Evolutionary conservation across 371 early-diverging fungal genomes (phyloP).

Genomic region (Haplosporangium sp.): DNA sequence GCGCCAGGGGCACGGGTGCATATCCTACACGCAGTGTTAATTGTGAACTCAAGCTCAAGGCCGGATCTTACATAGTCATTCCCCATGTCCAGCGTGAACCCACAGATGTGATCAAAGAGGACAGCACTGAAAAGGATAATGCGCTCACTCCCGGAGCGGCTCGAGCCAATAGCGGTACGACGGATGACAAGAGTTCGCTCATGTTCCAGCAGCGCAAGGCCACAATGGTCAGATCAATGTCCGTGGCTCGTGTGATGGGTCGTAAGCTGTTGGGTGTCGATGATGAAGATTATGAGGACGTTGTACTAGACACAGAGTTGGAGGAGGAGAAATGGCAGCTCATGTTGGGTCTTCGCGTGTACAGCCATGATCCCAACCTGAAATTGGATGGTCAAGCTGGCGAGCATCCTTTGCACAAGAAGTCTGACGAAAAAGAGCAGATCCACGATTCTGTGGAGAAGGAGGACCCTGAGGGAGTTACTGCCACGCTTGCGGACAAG

Average conservation of each 20-base stretch:
- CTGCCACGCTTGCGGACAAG: slow-evolving; percentile 42
- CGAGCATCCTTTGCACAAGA: slow-evolving; percentile 14
- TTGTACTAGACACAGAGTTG: slow-evolving; percentile 6
- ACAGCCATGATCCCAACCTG: slow-evolving; percentile 38
- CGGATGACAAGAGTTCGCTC: slow-evolving; percentile 41
- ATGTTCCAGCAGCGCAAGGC: slow-evolving; percentile 55
- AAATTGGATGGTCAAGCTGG: slow-evolving; percentile 26
- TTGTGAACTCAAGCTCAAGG: slow-evolving; percentile 39
- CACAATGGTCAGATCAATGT: slow-evolving; percentile 39
- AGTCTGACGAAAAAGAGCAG: slow-evolving; percentile 1
- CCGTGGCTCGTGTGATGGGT: slow-evolving; percentile 39
- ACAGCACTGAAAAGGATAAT: slow-evolving; percentile 17
- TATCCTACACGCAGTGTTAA: slow-evolving; percentile 45
- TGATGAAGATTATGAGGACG: slow-evolving; percentile 46
- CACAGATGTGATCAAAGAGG: slow-evolving; percentile 11
- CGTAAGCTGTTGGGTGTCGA: slow-evolving; percentile 40
- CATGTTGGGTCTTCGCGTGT: slow-evolving; percentile 48
- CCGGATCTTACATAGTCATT: slow-evolving; percentile 45
- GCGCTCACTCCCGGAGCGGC: slow-evolving; percentile 31
- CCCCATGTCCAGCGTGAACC: slow-evolving; percentile 41
- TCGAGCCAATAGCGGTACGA: slow-evolving; percentile 21
- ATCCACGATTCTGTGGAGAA: not conserved
- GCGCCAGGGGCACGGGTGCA: slow-evolving; percentile 40
- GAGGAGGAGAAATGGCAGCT: slow-evolving; percentile 45
- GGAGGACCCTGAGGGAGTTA: slow-evolving; percentile 43